Evolutionary conservation across 1,139 yeast genomes (phyloP), one percentile per base, ranked within the genome.

Genomic region (Hansenula sp.): DNA sequence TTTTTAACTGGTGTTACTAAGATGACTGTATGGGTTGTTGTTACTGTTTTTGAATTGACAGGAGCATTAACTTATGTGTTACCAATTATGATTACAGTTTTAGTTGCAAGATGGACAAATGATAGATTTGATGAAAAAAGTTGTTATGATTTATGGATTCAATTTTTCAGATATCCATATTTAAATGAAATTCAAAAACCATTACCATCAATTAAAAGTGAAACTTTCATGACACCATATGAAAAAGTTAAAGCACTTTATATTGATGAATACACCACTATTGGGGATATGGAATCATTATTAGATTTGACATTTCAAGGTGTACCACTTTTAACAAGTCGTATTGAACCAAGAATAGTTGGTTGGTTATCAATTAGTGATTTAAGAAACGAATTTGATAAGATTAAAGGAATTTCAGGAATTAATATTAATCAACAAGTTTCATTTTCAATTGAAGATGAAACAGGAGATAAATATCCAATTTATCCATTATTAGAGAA

Each of bases 1-100:
- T 88, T 94, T 2, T 68, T 88, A 28, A 79, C 92, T 50, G 96
- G 96, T 3, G 84, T 85, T 13, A 87, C 96, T 1, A 83, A 87
- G 51, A 69, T 88, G 53, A 86, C 95, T 0, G 87, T 87, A 1
- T 80, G 96, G 1, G 89, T 87, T 7, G 96, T 85, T 2, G 87
- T 88, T 14, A 81, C 89, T 28, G 81, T 88, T 80, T 88, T 88
- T 63, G 96, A 88, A 59, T 68, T 87, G 35, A 86, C 95, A 0
- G 96, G 95, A 8, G 96, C 95, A 0, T 65, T 85, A 34, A 73
- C 84, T 21, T 87, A 83, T 57, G 85, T 87, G 24, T 66, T 87
- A 20, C 96, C 96, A 0, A 85, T 90, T 2, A 87, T 87, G 96
- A 59, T 66, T 8, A 74, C 75, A 0, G 77, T 72, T 8, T 59